phyloP scores from a whole-genome alignment of 1,139 yeast genomes.

The Komagataea norvegica region DNA sequence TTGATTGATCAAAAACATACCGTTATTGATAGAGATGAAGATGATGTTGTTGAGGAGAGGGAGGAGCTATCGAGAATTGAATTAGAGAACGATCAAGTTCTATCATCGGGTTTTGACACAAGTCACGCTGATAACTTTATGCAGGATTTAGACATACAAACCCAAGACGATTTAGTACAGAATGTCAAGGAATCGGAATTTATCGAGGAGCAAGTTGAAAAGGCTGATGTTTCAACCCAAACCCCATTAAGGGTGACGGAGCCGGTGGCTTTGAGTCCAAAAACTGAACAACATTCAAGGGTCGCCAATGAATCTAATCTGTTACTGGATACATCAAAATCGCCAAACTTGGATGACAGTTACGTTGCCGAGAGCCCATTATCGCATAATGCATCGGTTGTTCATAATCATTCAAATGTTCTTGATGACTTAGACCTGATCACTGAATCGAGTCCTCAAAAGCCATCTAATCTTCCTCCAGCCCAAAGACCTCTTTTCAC shows the following conservation, averaged over 20 bases:
- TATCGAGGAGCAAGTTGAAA: too few relatives aligned
- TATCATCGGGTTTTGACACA: too few relatives aligned
- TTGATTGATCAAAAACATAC: conserved; percentile 1
- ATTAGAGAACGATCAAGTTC: conserved; percentile 11
- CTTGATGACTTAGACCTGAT: conserved; percentile 10
- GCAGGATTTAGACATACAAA: too few relatives aligned
- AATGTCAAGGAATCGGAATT: too few relatives aligned
- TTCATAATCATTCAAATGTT: conserved; percentile 2
- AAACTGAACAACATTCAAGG: conserved; percentile 36
- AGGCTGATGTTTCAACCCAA: conserved; percentile 7
- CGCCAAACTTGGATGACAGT: conserved; percentile 23
- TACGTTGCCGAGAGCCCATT: conserved; percentile 23
- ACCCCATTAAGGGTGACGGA: conserved; percentile 44
- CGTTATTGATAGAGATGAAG: conserved; percentile 1
- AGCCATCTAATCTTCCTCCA: conserved; percentile 13
- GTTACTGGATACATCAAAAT: conserved; percentile 24
- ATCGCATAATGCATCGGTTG: conserved; percentile 11
- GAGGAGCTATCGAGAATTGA: conserved; percentile 26
- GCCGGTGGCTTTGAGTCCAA: conserved; percentile 40
- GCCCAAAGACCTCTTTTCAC: conserved; percentile 28
- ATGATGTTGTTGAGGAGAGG: conserved; percentile 11
- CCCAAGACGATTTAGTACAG: too few relatives aligned
- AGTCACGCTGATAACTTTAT: too few relatives aligned
- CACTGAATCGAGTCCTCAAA: conserved; percentile 7
- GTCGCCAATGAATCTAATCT: conserved; percentile 26